Percentiles rank a stretch among this genome's conserved stretches.
Conservation (phyloP, 2,329 filamentous ascomycete genomes). For the Cercospora citrullina region DNA sequence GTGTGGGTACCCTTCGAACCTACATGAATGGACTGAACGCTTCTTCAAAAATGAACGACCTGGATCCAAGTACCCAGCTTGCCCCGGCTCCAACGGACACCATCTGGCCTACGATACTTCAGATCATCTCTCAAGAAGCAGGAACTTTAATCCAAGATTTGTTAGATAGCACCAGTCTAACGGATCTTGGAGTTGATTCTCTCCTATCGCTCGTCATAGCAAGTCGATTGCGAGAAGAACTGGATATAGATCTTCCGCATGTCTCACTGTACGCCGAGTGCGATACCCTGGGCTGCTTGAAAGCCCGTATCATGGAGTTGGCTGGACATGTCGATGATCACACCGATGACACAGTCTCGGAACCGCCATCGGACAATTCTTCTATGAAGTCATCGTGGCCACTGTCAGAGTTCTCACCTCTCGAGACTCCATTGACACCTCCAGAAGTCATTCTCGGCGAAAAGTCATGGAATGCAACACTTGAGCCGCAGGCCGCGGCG, state of each 20-base stretch:
- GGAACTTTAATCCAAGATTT: not conserved
- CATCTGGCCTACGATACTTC: not conserved
- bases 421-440: not conserved
- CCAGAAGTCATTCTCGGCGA: not conserved
- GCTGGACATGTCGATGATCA: not conserved
- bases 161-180: not conserved
- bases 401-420: not conserved
- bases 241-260: not conserved
- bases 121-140: not conserved
- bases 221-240: not conserved
- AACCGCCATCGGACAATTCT: not conserved
- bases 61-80: not conserved
- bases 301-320: not conserved
- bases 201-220: not conserved
- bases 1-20: not conserved
- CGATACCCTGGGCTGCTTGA: not conserved
- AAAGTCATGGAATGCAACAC: not conserved
- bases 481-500: not conserved
- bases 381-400: not conserved
- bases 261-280: not conserved
- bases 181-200: not conserved
- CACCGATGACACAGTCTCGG: not conserved
- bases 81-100: not conserved
- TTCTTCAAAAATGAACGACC: not conserved
- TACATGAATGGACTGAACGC: not conserved